Evolutionary conservation across 2,329 filamentous ascomycete species (phyloP), one percentile per base, ranked within the genome.

Genomic region (Ophiostoma novo-ulmi): DNA sequence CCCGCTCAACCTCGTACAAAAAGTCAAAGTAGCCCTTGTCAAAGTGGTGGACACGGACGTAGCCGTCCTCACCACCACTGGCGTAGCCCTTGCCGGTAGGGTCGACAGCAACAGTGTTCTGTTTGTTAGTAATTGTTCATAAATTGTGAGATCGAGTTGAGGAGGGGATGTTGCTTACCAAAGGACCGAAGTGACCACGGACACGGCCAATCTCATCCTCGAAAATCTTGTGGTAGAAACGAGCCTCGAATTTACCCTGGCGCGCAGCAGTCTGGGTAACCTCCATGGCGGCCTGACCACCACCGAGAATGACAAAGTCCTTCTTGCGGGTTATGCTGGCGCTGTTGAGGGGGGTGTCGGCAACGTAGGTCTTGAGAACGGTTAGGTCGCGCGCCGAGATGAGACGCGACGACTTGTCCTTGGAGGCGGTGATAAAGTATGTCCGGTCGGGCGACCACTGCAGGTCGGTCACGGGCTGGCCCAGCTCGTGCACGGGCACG

Each of bases 171-270:
- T n/a, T n/a, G n/a, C n/a, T n/a, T n/a, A n/a, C n/a, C n/a, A 97
- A 85, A 75, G 91, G 95, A 79, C 95, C 95, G 82, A 99, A 99
- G 82, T 99, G 95, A 74, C 95, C 95, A 79, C 93, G 88, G 75
- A 99, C 95, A 85, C 95, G 91, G 76, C 95, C 95, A 78, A 98
- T 94, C 85, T 99, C 95, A 82, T 99, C 94, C 82, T 97, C 93
- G 80, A 99, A 98, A 80, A 99, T 91, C 87, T 97, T 98, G 89
- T 99, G 95, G 87, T 97, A 99, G 87, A 99, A 99, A 75, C 95
- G 90, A 64, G 95, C 95, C 83, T 99, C 95, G 85, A 99, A 99
- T 84, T 98, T 98, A 83, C 95, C 95, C 85, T 99, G 95, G 75
- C 95, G 89, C 68, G 93, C 90, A 44, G 91, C 91, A 69, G 95